These are phyloP conservation scores for Globisporangium megalacanthum DNA, from an alignment of 352 stramenopile genomes.

Conservation along the genomic window DNA sequence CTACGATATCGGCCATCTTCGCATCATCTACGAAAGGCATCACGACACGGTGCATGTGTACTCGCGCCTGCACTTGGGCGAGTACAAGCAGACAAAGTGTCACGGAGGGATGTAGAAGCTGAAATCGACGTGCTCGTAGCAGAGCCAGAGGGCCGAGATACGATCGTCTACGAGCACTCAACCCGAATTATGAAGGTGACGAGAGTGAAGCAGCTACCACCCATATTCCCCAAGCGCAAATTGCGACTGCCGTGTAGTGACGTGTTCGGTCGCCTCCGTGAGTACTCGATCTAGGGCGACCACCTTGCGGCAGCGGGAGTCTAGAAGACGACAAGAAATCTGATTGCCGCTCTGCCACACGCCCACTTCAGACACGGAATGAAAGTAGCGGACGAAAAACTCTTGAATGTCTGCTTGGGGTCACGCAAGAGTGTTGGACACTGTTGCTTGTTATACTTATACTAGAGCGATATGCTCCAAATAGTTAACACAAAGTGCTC, in stretches of 20 bases:
- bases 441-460: no score
- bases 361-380: no score
- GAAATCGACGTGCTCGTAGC: slow-evolving; percentile 85
- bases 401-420: no score
- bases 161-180: slow-evolving; percentile 86
- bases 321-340: no score
- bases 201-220: slow-evolving; percentile 63
- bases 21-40: slow-evolving; percentile 63
- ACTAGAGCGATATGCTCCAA: no score
- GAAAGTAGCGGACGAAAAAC: no score
- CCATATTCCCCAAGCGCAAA: slow-evolving; percentile 77
- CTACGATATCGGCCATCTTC: slow-evolving; percentile 71
- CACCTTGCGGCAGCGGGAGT: slow-evolving; percentile 17
- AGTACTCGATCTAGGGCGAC: slow-evolving; percentile 47
- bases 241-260: slow-evolving; percentile 66
- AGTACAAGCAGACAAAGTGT: slow-evolving; percentile 85
- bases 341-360: no score
- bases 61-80: no score
- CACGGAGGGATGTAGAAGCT: slow-evolving; percentile 86
- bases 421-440: no score
- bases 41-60: slow-evolving; percentile 73
- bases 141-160: slow-evolving; percentile 65
- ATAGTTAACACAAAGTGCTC: no score
- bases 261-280: slow-evolving; percentile 67
- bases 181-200: slow-evolving; percentile 81